Percentiles rank a stretch among this genome's conserved stretches.
Conservation (phyloP, 2,329 filamentous ascomycete species). For the Pseudocercospora macadamiae region DNA sequence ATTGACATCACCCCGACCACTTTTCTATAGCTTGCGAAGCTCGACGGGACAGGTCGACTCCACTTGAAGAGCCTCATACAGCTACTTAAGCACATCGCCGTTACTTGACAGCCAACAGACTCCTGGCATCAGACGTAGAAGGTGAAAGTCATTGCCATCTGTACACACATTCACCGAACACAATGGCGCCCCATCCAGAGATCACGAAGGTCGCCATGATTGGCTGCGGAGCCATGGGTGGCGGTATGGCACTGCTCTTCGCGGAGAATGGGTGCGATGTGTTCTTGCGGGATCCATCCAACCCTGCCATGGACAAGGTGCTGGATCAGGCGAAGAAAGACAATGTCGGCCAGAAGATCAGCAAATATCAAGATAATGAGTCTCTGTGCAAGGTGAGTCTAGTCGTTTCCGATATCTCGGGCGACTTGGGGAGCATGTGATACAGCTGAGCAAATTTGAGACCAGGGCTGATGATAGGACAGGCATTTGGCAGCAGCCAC, state of each 20-base stretch:
- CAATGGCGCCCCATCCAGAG: slow-evolving; percentile 22
- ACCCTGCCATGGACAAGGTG: slow-evolving; percentile 52
- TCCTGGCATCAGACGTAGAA: background rate
- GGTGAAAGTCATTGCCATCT: background rate
- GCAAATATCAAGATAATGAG: slow-evolving; percentile 52
- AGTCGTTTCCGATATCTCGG: slow-evolving; percentile 48
- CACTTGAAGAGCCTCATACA: background rate
- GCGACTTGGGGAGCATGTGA: background rate
- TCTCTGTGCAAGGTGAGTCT: slow-evolving; percentile 48
- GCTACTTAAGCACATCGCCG: background rate
- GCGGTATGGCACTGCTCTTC: slow-evolving; percentile 61
- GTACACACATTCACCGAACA: background rate
- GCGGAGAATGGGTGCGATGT: slow-evolving; percentile 60
- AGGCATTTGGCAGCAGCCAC: slow-evolving; percentile 35
- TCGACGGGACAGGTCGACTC: slow-evolving; percentile 1
- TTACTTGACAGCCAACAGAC: background rate
- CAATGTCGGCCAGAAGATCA: slow-evolving; percentile 42
- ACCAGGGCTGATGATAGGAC: background rate
- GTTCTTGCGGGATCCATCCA: slow-evolving; percentile 58
- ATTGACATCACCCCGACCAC: slow-evolving; percentile 21
- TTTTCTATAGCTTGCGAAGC: slow-evolving; percentile 9
- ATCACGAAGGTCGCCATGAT: slow-evolving; percentile 57
- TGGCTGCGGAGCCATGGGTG: slow-evolving; percentile 63
- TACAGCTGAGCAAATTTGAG: too few relatives aligned
- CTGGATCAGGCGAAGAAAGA: slow-evolving; percentile 46